Base-by-base conservation (phyloP, 306 rosid genomes). In the Acacia confusa region DNA sequence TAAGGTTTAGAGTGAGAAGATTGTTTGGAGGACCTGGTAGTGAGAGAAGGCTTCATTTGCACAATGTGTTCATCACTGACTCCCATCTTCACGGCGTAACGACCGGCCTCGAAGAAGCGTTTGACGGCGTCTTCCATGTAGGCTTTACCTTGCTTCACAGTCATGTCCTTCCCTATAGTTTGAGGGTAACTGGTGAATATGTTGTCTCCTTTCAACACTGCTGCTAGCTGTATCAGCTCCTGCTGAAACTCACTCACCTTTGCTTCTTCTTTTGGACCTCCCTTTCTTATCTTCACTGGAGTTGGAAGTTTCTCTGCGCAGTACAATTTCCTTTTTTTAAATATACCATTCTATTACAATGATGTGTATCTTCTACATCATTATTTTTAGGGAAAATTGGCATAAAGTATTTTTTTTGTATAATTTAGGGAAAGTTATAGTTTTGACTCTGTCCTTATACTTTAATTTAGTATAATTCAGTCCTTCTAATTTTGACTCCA, bases 41-140 rank as follows among this genome's bases (percentile, higher is more conserved):
- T 89, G 80, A 92, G 92, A 77, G 97, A 94, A 36, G 98, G 98
- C 75, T 88, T 94, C 97, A 92, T 94, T 72, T 90, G 93, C 43
- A 94, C 97, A 57, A 91, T 90, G 60, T 86, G 90, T 64, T 94
- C 94, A 70, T 81, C 88, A 84, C 76, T 81, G 9, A 90, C 98
- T 71, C 97, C 97, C 97, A 92, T 91, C 82, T 74, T 90, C 90
- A 81, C 87, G 20, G 98, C 97, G 30, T 83, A 86, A 66, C 72
- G 89, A 65, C 92, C 89, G 7, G 95, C 97, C 84, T 89, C 92
- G 30, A 94, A 84, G 90, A 94, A 94, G 34, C 92, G 86, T 61
- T 38, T 82, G 43, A 88, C 92, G 1, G 95, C 95, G 3, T 86
- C 95, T 34, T 85, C 93, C 84, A 88, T 87, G 78, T 94, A 94